phyloP scores from a whole-genome alignment of 2,329 filamentous ascomycete species.

The Aaosphaeria pasadenensis region DNA sequence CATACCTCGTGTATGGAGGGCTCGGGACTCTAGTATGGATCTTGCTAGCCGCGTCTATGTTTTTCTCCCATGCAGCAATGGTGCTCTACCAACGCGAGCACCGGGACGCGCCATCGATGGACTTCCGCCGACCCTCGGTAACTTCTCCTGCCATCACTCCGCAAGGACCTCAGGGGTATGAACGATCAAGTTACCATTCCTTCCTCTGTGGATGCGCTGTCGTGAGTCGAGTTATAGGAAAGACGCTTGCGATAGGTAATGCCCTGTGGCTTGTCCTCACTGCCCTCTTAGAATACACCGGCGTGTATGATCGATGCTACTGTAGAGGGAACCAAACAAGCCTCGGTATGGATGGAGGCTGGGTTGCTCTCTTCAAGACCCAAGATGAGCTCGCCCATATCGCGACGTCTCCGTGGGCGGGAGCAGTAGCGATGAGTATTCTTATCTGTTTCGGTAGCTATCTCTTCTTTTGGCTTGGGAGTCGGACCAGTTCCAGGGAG shows the following conservation, averaged over 20 bases:
- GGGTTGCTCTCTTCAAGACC: conserved; percentile 18
- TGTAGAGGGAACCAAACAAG: conserved; percentile 13
- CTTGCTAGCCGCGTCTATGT: conserved; percentile 7
- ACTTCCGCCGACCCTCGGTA: conserved; percentile 6
- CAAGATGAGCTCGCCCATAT: conserved; percentile 6
- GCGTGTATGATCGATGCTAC: conserved; percentile 16
- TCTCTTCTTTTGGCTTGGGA: conserved; percentile 12
- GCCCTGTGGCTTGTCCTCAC: conserved; percentile 15
- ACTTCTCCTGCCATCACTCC: background rate
- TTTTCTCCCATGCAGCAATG: conserved; percentile 16
- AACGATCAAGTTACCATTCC: conserved; percentile 5
- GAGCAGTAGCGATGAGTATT: conserved; percentile 14
- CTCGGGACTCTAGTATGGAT: conserved; percentile 14
- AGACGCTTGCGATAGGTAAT: conserved; percentile 13
- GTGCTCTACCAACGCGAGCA: conserved; percentile 16
- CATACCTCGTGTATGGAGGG: conserved; percentile 14
- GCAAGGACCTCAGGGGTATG: conserved; percentile 2
- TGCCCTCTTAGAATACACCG: conserved; percentile 15
- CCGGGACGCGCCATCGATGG: conserved; percentile 7
- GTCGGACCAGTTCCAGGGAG: conserved; percentile 4
- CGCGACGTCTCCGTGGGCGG: conserved; percentile 11
- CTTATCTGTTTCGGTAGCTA: conserved; percentile 8
- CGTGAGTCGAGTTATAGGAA: conserved; percentile 11
- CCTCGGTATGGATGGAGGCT: conserved; percentile 9
- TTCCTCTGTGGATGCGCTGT: conserved; percentile 13